phyloP scores from a whole-genome alignment of 164 flowering plant genomes.

The Akebia trifoliata region DNA sequence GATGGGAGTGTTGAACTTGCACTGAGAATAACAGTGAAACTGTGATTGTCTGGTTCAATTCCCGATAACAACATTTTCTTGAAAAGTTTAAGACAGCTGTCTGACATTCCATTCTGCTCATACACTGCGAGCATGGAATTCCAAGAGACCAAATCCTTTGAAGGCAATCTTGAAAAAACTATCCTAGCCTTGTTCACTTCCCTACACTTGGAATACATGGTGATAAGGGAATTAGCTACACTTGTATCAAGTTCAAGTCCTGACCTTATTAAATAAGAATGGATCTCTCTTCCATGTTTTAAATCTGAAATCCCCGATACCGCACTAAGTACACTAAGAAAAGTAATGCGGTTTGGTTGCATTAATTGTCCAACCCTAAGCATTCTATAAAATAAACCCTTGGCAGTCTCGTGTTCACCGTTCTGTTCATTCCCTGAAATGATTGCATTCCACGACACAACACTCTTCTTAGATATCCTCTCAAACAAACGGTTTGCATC shows the following conservation, averaged over 20 bases:
- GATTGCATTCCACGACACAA: conserved; percentile 38
- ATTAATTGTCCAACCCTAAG: conserved; percentile 1
- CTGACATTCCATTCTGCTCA: conserved; percentile 23
- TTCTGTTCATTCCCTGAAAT: conserved; percentile 30
- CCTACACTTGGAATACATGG: conserved; percentile 32
- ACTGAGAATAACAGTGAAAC: conserved; percentile 22
- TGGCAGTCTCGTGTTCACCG: conserved; percentile 18
- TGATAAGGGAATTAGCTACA: conserved; percentile 29
- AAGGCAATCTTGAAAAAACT: conserved; percentile 20
- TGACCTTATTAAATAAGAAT: conserved; percentile 21
- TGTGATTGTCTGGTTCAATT: conserved; percentile 25
- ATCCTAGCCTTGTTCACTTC: conserved; percentile 17
- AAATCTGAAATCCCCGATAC: conserved; percentile 23
- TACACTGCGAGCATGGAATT: conserved; percentile 32
- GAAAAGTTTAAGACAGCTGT: conserved; percentile 22
- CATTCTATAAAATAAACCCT: conserved; percentile 23
- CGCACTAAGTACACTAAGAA: conserved; percentile 27
- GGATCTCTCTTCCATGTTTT: conserved; percentile 26
- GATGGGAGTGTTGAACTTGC: conserved; percentile 19
- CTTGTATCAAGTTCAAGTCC: conserved; percentile 23
- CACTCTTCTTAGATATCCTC: conserved; percentile 17
- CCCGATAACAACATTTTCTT: conserved; percentile 22
- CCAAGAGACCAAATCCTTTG: conserved; percentile 30
- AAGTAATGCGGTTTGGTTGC: conserved; percentile 30
- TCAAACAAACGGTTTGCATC: conserved; percentile 26